Evolutionary conservation across 2,329 filamentous ascomycete species (phyloP).

Genomic region (Arthrobotrys sphaeroides): DNA sequence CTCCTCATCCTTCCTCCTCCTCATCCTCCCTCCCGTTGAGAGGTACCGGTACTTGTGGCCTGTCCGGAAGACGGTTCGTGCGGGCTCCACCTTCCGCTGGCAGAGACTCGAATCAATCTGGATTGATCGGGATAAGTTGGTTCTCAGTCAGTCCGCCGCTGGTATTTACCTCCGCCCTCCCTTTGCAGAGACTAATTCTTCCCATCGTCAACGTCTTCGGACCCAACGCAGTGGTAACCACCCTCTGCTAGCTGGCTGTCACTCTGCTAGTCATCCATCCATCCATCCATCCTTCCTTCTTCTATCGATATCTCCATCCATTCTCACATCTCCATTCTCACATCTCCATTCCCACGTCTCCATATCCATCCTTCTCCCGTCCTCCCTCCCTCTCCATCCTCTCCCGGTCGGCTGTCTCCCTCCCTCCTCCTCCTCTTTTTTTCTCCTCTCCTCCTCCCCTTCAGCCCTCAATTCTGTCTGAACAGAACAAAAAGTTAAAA

Average conservation of each 20-base stretch:
- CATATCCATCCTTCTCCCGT: no score
- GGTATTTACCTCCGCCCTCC: no score
- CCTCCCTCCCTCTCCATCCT: neutral
- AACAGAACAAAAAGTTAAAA: neutral
- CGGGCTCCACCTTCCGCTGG: conserved; percentile 21
- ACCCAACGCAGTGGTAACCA: neutral
- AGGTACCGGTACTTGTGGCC: neutral
- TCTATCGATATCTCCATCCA: neutral
- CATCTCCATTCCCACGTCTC: no score
- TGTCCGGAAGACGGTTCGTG: conserved; percentile 17
- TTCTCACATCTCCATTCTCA: no score
- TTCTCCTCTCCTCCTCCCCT: neutral
- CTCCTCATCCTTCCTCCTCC: neutral
- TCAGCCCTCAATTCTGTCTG: neutral
- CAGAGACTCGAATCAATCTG: no score
- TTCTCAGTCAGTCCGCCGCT: no score
- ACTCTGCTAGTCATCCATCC: neutral
- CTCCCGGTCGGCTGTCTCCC: neutral
- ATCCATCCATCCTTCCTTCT: neutral
- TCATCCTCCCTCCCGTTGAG: no score
- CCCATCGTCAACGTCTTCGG: neutral
- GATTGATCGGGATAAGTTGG: neutral
- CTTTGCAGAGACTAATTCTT: neutral
- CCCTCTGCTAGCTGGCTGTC: neutral
- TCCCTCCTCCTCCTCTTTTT: neutral